Evolutionary conservation across 208 protist species (phyloP).

Genomic region (Trypanosoma rangeli): DNA sequence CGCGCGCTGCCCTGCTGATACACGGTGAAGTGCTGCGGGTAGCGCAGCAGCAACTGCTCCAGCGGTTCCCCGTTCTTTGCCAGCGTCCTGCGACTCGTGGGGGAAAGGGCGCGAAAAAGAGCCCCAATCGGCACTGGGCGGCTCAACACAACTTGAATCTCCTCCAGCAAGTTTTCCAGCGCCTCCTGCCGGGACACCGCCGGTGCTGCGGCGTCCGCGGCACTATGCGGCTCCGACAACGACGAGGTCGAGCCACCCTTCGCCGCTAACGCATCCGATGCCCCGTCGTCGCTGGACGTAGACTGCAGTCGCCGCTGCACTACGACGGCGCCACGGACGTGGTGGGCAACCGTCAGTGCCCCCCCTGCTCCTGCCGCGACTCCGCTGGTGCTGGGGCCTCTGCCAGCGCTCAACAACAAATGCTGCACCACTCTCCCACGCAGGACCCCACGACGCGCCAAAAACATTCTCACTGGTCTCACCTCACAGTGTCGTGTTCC

Average conservation of each 20-base stretch:
- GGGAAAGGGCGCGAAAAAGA: conserved; percentile 45
- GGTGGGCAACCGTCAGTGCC: background rate
- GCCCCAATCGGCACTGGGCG: conserved; percentile 38
- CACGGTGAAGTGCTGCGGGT: conserved; percentile 50
- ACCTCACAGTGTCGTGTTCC: background rate
- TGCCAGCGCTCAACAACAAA: background rate
- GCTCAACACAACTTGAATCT: conserved; percentile 29
- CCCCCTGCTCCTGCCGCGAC: no score
- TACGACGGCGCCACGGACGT: background rate
- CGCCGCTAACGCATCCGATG: background rate
- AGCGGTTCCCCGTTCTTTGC: conserved; percentile 42
- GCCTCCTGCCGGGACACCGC: conserved; percentile 12
- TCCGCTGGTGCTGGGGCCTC: background rate
- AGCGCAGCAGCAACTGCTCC: conserved; percentile 56
- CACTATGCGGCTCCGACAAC: background rate
- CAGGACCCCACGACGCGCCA: background rate
- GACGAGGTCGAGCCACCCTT: background rate
- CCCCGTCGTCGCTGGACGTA: background rate
- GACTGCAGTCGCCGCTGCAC: background rate
- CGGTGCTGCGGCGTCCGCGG: background rate
- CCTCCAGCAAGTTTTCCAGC: conserved; percentile 28
- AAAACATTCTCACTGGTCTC: background rate
- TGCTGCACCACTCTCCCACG: background rate
- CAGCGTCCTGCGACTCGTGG: conserved; percentile 34
- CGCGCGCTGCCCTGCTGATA: conserved; percentile 28